Evolutionary conservation across 192 early-diverging fungal species (phyloP).

Genomic region (Dissophora globulifera): DNA sequence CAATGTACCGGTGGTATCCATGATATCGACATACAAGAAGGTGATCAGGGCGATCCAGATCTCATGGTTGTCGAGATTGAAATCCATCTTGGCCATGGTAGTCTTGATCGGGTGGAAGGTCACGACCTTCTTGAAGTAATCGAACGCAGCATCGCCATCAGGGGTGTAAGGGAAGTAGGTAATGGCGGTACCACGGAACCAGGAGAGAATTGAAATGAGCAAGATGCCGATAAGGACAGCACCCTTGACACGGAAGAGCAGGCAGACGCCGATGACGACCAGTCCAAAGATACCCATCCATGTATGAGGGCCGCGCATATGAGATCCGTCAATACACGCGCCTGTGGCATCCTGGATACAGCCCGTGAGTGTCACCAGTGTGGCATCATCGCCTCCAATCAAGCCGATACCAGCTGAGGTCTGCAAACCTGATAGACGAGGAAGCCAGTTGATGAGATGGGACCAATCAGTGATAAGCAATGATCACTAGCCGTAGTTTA

Average conservation of each 20-base stretch:
- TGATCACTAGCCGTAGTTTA: neutral
- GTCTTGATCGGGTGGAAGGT: slow-evolving; percentile 70
- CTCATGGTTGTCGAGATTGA: slow-evolving; percentile 65
- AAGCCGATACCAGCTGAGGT: slow-evolving; percentile 84
- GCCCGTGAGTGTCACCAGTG: slow-evolving; percentile 73
- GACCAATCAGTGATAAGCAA: neutral
- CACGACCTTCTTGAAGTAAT: slow-evolving; percentile 78
- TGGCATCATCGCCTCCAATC: slow-evolving; percentile 67
- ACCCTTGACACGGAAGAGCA: slow-evolving; percentile 77
- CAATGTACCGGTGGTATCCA: slow-evolving; percentile 87
- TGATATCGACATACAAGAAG: slow-evolving; percentile 87
- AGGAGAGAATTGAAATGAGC: slow-evolving; percentile 76
- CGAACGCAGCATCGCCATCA: slow-evolving; percentile 68
- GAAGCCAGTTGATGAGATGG: too few species aligned
- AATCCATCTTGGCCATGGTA: slow-evolving; percentile 71
- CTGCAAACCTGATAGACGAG: slow-evolving; percentile 56
- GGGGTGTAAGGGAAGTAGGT: slow-evolving; percentile 82
- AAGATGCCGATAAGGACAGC: slow-evolving; percentile 78
- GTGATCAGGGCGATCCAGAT: slow-evolving; percentile 87
- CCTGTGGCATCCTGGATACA: slow-evolving; percentile 62
- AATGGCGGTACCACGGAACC: slow-evolving; percentile 73
- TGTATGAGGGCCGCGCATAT: slow-evolving; percentile 70
- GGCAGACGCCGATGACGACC: slow-evolving; percentile 71
- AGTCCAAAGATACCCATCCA: slow-evolving; percentile 85
- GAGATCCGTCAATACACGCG: slow-evolving; percentile 61